Evolutionary conservation across 805 yeast genomes (phyloP).

Genomic region (Scheffersomyces lignosus): DNA sequence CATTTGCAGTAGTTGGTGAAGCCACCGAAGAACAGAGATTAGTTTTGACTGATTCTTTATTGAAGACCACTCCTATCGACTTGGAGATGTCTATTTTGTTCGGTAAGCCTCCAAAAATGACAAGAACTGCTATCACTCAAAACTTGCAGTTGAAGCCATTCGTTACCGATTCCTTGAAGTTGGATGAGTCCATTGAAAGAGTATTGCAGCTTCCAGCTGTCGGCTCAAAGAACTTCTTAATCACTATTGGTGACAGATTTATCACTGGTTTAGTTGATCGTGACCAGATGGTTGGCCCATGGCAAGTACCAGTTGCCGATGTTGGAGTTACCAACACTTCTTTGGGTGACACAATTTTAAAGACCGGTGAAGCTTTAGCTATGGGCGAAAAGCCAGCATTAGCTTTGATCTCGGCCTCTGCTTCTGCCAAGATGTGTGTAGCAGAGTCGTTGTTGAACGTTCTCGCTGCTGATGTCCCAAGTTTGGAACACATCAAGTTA

Average conservation of each 20-base stretch:
- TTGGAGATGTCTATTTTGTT: slow-evolving; percentile 92
- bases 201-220: slow-evolving; percentile 90
- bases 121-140: slow-evolving; percentile 67
- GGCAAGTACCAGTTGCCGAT: slow-evolving; percentile 99
- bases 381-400: slow-evolving; percentile 95
- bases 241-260: slow-evolving; percentile 98
- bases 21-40: slow-evolving; percentile 88
- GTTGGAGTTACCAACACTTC: slow-evolving; percentile 95
- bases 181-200: slow-evolving; percentile 71
- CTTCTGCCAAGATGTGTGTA: slow-evolving; percentile 92
- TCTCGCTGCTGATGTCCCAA: slow-evolving; percentile 83
- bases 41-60: slow-evolving; percentile 73
- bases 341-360: slow-evolving; percentile 65
- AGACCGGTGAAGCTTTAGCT: slow-evolving; percentile 96
- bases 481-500: slow-evolving; percentile 72
- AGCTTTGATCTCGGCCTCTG: slow-evolving; percentile 84
- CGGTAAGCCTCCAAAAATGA: slow-evolving; percentile 97
- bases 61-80: slow-evolving; percentile 87
- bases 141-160: slow-evolving; percentile 50
- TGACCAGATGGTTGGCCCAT: slow-evolving; percentile 98
- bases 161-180: slow-evolving; percentile 33
- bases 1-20: slow-evolving; percentile 91
- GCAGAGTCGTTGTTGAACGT: slow-evolving; percentile 91
- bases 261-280: slow-evolving; percentile 96
- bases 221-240: slow-evolving; percentile 90